Evolutionary conservation across 495 filamentous ascomycete species (phyloP).

Genomic region (Chaetomium tenue): DNA sequence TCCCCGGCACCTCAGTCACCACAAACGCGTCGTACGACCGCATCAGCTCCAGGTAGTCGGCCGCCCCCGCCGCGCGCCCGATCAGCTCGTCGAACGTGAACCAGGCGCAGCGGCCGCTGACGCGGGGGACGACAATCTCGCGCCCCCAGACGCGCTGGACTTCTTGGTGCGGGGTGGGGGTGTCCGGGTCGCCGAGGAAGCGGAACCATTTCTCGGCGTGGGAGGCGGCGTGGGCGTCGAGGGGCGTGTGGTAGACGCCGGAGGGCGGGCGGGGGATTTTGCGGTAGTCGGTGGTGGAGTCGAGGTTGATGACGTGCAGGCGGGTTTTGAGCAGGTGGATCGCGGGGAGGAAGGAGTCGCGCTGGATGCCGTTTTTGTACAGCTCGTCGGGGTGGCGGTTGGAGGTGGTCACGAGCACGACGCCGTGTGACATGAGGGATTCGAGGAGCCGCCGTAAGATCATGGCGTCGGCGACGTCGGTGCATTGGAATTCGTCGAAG

Average conservation of each 20-base stretch:
- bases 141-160: conserved; percentile 92
- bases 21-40: conserved; percentile 89
- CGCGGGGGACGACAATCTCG: conserved; percentile 79
- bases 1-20: conserved; percentile 84
- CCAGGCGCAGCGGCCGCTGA: conserved; percentile 81
- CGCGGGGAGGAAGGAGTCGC: conserved; percentile 89
- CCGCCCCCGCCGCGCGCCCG: conserved; percentile 79
- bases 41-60: conserved; percentile 93
- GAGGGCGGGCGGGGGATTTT: conserved; percentile 93
- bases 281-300: conserved; percentile 94
- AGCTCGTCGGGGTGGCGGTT: conserved; percentile 94
- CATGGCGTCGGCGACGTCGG: conserved; percentile 98
- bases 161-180: conserved; percentile 71
- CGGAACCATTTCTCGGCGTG: conserved; percentile 94
- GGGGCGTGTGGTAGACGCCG: conserved; percentile 81
- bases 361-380: conserved; percentile 97
- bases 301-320: conserved; percentile 86
- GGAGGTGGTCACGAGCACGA: conserved; percentile 93
- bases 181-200: conserved; percentile 79
- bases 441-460: conserved; percentile 88
- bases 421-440: conserved; percentile 89
- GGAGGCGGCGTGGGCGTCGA: conserved; percentile 69
- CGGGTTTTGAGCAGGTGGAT: conserved; percentile 84
- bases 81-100: conserved; percentile 92
- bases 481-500: conserved; percentile 99